phyloP scores from a whole-genome alignment of 257 asterid species.

The Verbena officinalis region DNA sequence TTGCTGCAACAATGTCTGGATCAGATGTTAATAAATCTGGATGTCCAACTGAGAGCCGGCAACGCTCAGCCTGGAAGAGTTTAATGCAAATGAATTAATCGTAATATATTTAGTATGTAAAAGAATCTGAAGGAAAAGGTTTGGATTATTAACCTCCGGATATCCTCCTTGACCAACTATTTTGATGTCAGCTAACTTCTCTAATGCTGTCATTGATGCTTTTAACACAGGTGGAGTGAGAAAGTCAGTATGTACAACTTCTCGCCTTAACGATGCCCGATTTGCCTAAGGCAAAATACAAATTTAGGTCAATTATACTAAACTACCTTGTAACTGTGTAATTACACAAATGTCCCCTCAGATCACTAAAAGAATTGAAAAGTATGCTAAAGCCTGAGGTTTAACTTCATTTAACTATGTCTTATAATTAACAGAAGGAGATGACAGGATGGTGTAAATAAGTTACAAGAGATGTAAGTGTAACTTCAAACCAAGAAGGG shows the following conservation, averaged over 20 bases:
- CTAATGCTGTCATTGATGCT: slow-evolving; percentile 62
- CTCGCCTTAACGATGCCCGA: slow-evolving; percentile 74
- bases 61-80: slow-evolving; percentile 76
- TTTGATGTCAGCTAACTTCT: slow-evolving; percentile 65
- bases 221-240: slow-evolving; percentile 82
- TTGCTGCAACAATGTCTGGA: slow-evolving; percentile 82
- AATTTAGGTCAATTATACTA: too few relatives aligned
- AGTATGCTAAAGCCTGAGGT: too few relatives aligned
- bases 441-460: too few relatives aligned
- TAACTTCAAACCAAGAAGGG: too few relatives aligned
- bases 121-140: not conserved
- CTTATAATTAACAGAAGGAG: too few relatives aligned
- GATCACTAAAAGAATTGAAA: too few relatives aligned
- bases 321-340: too few relatives aligned
- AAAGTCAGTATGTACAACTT: slow-evolving; percentile 79
- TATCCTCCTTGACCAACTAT: slow-evolving; percentile 85
- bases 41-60: slow-evolving; percentile 94
- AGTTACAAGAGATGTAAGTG: too few relatives aligned
- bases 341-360: too few relatives aligned
- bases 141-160: slow-evolving; percentile 68
- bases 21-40: slow-evolving; percentile 66
- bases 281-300: slow-evolving; percentile 49
- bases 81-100: not conserved
- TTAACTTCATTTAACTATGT: too few relatives aligned
- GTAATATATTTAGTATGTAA: slow-evolving; percentile 19